These are phyloP conservation scores for Suillus bovinus DNA, from an alignment of 768 basidiomycete genomes.

Conservation along the genomic window DNA sequence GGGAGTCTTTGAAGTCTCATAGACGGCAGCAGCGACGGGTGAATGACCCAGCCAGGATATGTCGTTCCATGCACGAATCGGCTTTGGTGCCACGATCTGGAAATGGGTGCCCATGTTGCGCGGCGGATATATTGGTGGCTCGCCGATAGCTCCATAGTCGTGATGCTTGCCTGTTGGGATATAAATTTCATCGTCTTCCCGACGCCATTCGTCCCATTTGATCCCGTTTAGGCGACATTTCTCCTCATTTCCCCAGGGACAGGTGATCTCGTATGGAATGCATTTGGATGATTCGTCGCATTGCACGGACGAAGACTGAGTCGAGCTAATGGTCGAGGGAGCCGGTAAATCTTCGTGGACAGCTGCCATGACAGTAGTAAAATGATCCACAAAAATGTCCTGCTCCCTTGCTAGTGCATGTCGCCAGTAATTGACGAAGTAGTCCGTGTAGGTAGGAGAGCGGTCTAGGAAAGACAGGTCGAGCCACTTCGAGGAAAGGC, in stretches of 20 bases:
- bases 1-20: background rate
- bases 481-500: background rate
- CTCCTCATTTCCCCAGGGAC: background rate
- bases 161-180: background rate
- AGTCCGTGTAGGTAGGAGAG: background rate
- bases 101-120: conserved; percentile 1
- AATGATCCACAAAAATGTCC: background rate
- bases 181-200: background rate
- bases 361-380: background rate
- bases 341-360: background rate
- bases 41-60: background rate
- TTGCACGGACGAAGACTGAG: background rate
- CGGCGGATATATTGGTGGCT: background rate
- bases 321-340: background rate
- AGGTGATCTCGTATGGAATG: background rate
- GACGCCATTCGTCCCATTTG: background rate
- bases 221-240: background rate
- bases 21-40: background rate
- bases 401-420: background rate
- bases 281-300: background rate
- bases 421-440: conserved; percentile 2
- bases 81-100: background rate
- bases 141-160: background rate
- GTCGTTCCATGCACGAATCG: background rate
- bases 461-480: background rate